A percentile compares a stretch with the other conserved stretches of the same genome.
These are phyloP conservation scores for Colletotrichum ledebouriae DNA, from an alignment of 2,329 filamentous ascomycete genomes.

Conservation along the genomic window DNA sequence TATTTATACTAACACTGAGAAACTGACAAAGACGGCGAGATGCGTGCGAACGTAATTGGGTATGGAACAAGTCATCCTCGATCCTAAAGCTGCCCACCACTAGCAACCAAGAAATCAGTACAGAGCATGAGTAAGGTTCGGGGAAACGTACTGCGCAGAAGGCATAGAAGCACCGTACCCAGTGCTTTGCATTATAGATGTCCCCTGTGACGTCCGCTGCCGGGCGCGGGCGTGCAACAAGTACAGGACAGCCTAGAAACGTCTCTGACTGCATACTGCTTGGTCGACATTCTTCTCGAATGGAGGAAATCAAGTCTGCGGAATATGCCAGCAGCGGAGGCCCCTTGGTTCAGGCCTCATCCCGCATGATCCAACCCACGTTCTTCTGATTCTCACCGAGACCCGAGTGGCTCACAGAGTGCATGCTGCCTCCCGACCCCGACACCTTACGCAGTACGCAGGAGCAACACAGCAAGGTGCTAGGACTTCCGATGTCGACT, in stretches of 20 bases:
- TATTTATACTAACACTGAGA: not conserved
- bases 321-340: slow-evolving; percentile 7
- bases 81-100: slow-evolving; percentile 1
- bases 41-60: not conserved
- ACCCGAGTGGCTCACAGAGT: slow-evolving; percentile 4
- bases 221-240: slow-evolving; percentile 12
- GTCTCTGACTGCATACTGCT: not conserved
- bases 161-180: not conserved
- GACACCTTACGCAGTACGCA: not conserved
- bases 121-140: not conserved
- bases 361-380: slow-evolving; percentile 17
- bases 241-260: slow-evolving; percentile 3
- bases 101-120: slow-evolving; percentile 3
- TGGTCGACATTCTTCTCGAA: not conserved
- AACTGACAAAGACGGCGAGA: slow-evolving; percentile 12
- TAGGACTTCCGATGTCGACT: not conserved
- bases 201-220: slow-evolving; percentile 16
- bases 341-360: slow-evolving; percentile 17
- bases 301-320: not conserved
- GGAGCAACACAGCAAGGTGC: not conserved
- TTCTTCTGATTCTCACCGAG: slow-evolving; percentile 5
- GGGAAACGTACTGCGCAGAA: not conserved
- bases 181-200: not conserved
- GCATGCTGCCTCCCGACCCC: slow-evolving; percentile 12
- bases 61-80: slow-evolving; percentile 11